These are phyloP conservation scores for Aspergillus indologenus DNA, from an alignment of 495 filamentous ascomycete species.

Conservation along the genomic window DNA sequence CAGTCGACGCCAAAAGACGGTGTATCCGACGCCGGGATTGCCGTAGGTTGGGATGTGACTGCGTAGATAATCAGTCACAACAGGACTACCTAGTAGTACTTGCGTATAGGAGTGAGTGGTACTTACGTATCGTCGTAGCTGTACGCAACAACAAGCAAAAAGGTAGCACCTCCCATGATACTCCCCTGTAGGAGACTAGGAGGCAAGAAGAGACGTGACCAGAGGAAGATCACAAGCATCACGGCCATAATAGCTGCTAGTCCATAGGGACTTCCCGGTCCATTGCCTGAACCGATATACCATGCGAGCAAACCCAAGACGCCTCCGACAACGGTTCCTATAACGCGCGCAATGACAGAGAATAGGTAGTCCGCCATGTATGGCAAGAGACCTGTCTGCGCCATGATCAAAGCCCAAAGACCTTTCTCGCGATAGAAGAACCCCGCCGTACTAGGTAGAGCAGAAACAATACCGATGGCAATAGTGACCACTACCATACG, in stretches of 20 bases:
- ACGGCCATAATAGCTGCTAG: conserved; percentile 36
- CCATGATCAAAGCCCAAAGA: conserved; percentile 48
- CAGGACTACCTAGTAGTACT: too few species aligned
- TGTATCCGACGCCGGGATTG: conserved; percentile 42
- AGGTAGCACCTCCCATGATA: conserved; percentile 42
- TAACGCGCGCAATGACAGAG: conserved; percentile 29
- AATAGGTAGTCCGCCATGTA: conserved; percentile 48
- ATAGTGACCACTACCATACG: conserved; percentile 41
- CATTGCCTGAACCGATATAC: conserved; percentile 47
- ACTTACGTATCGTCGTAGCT: conserved; percentile 38
- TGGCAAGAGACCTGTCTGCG: conserved; percentile 38
- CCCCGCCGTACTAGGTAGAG: conserved; percentile 37
- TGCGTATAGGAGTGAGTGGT: neutral
- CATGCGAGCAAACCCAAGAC: conserved; percentile 40
- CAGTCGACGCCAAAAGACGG: conserved; percentile 45
- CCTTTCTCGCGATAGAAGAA: conserved; percentile 47
- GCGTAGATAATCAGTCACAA: too few species aligned
- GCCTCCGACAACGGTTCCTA: conserved; percentile 40
- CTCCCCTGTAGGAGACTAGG: conserved; percentile 28
- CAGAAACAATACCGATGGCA: conserved; percentile 38
- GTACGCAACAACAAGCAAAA: conserved; percentile 39
- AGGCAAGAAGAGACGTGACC: conserved; percentile 35
- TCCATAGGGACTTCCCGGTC: conserved; percentile 41
- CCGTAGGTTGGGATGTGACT: conserved; percentile 40
- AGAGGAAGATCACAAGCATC: conserved; percentile 34